phyloP scores from a whole-genome alignment of 2,329 filamentous ascomycete genomes.

The Talaromyces marneffei region DNA sequence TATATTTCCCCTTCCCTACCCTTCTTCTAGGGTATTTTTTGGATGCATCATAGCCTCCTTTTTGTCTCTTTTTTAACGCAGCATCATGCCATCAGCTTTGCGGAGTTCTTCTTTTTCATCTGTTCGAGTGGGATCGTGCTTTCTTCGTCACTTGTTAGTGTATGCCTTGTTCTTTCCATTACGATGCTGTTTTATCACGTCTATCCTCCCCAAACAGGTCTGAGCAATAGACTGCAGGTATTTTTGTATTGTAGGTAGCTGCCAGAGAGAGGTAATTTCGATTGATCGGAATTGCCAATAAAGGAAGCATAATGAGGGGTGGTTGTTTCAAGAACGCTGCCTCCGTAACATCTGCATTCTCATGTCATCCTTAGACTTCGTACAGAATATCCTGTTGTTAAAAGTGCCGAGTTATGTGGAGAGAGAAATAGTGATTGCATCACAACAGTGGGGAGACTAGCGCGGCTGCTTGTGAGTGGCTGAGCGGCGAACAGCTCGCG shows the following conservation, averaged over 20 bases:
- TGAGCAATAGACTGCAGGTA: background rate
- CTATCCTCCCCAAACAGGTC: background rate
- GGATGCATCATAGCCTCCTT: slow-evolving; percentile 5
- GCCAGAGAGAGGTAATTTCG: slow-evolving; percentile 5
- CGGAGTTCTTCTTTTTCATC: slow-evolving; percentile 10
- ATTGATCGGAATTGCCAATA: background rate
- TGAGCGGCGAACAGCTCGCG: slow-evolving; percentile 15
- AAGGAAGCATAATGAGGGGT: slow-evolving; percentile 1
- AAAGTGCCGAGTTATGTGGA: background rate
- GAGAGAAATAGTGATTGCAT: background rate
- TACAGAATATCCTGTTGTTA: background rate
- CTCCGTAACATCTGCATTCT: background rate
- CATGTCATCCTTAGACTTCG: background rate
- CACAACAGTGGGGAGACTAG: slow-evolving; percentile 5
- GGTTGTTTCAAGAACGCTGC: background rate
- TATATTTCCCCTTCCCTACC: background rate
- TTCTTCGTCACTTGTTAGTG: background rate
- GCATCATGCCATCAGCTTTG: slow-evolving; percentile 14
- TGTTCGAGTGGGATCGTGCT: slow-evolving; percentile 10
- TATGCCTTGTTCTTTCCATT: slow-evolving; percentile 2
- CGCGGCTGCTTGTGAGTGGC: slow-evolving; percentile 12
- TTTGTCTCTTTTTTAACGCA: slow-evolving; percentile 2
- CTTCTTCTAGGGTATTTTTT: slow-evolving; percentile 7
- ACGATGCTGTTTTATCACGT: background rate
- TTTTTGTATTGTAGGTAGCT: slow-evolving; percentile 13